Base-by-base conservation (phyloP, 2,329 filamentous ascomycete genomes). In the Cordyceps fumosorosea region DNA sequence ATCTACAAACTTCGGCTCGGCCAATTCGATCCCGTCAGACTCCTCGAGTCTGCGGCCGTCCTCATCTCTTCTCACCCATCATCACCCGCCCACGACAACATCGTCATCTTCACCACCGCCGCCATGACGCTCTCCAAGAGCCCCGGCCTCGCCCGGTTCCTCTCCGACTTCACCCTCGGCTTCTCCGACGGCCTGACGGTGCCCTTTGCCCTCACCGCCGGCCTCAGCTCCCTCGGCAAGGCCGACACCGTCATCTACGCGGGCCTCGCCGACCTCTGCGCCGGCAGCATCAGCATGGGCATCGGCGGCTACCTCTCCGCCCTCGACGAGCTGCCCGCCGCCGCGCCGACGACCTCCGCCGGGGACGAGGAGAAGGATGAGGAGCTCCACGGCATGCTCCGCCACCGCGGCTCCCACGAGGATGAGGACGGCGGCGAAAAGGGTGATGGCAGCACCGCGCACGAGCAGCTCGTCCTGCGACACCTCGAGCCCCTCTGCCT, bases 161-260 rank as follows among this genome's bases (percentile, higher is more conserved):
- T 87, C 14, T 80, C 82, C 45, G 87, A 90, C 73, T 84, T 87
- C 63, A 91, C 89, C 1, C 84, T 91, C 64, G 89, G 89, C 24
- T 85, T 91, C 65, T 85, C 88, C 0, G 89, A 91, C 74, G 89
- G 89, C 14, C 77, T 91, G 64, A 91, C 89, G 0, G 89, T 91
- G 0, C 89, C 89, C 0, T 91, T 91, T 69, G 89, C 89, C 20
- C 77, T 91, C 20, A 90, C 87, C 0, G 88, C 89, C 1, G 88
- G 89, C 3, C 78, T 91, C 4, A 84, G 82, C 22, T 82, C 81
- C 3, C 75, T 88, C 5, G 85, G 84, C 3, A 78, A 81, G 60
- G 82, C 84, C 16, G 81, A 82, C 61, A 84, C 85, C 0, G 84
- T 88, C 60, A 82, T 92, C 24, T 84, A 85, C 45, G 88, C 86